Percentiles rank a stretch among this genome's conserved stretches.
phyloP scores from a whole-genome alignment of 768 basidiomycete genomes.

The Phylloporus sp. region DNA sequence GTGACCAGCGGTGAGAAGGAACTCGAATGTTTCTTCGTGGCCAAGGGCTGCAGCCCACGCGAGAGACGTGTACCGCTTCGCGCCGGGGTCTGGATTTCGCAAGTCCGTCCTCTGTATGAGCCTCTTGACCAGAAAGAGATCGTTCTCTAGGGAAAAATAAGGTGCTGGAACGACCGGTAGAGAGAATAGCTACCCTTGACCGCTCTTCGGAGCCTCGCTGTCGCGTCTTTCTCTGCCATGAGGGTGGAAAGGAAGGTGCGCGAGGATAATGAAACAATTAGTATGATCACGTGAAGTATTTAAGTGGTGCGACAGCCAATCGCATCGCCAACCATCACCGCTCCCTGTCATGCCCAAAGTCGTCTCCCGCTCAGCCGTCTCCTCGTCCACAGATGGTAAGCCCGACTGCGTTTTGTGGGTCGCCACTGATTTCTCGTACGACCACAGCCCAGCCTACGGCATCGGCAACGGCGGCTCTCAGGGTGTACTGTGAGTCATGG shows the following conservation, averaged over 20 bases:
- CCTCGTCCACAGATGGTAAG: slow-evolving; percentile 82
- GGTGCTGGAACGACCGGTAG: not conserved
- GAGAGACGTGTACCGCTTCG: slow-evolving; percentile 77
- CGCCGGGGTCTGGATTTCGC: slow-evolving; percentile 81
- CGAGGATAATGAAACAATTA: slow-evolving; percentile 28
- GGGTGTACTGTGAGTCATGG: slow-evolving; percentile 69
- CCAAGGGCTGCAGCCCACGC: slow-evolving; percentile 90
- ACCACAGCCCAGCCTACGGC: slow-evolving; percentile 69
- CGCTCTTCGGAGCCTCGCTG: slow-evolving; percentile 69
- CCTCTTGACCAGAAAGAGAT: slow-evolving; percentile 87
- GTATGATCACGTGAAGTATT: slow-evolving; percentile 26
- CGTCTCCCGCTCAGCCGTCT: slow-evolving; percentile 82
- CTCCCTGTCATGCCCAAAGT: slow-evolving; percentile 77
- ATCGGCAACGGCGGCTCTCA: slow-evolving; percentile 71
- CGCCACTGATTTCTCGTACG: slow-evolving; percentile 1
- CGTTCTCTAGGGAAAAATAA: slow-evolving; percentile 67
- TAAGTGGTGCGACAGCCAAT: slow-evolving; percentile 1
- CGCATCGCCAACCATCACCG: not conserved
- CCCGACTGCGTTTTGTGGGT: not conserved
- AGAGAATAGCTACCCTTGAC: slow-evolving; percentile 57
- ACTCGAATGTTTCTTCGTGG: slow-evolving; percentile 92
- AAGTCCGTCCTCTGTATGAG: slow-evolving; percentile 84
- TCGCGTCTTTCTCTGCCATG: slow-evolving; percentile 84
- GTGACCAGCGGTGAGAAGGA: slow-evolving; percentile 78
- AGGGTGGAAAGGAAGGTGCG: slow-evolving; percentile 22